These are phyloP conservation scores for Diaporthe amygdali DNA, from an alignment of 2,329 filamentous ascomycete genomes.

Conservation along the genomic window DNA sequence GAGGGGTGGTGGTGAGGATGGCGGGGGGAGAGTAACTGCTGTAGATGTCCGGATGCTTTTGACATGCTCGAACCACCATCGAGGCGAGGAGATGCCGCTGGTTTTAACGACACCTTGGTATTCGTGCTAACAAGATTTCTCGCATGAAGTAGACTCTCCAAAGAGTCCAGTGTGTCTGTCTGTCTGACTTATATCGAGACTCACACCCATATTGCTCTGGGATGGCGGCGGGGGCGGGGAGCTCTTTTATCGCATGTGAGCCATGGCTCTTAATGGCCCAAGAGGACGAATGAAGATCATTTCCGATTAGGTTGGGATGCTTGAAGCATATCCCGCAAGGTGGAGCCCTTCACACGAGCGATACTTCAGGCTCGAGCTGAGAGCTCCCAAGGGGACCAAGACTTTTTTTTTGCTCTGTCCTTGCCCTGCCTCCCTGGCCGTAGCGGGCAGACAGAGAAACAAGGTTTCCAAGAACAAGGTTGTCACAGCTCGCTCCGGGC, in stretches of 20 bases:
- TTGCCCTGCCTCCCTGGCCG: constrained; percentile 9
- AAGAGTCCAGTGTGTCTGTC: background rate
- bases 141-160: background rate
- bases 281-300: constrained; percentile 16
- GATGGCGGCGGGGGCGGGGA: background rate
- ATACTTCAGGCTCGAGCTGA: constrained; percentile 12
- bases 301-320: constrained; percentile 13
- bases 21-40: constrained; percentile 3
- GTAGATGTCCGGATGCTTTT: constrained; percentile 8
- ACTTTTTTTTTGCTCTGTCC: constrained; percentile 6
- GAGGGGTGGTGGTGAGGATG: background rate
- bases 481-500: constrained; percentile 11
- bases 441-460: constrained; percentile 7
- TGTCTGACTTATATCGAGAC: background rate
- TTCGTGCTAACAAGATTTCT: background rate
- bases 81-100: constrained; percentile 9
- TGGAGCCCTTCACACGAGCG: constrained; percentile 10
- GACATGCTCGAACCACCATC: constrained; percentile 14
- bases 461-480: constrained; percentile 18
- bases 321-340: constrained; percentile 15
- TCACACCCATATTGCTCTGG: background rate
- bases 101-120: background rate
- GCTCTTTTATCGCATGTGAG: constrained; percentile 15
- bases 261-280: background rate
- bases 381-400: constrained; percentile 13